Evolutionary conservation across 805 yeast genomes (phyloP), one percentile per base, ranked within the genome.

Genomic region (Starmerella bombi): DNA sequence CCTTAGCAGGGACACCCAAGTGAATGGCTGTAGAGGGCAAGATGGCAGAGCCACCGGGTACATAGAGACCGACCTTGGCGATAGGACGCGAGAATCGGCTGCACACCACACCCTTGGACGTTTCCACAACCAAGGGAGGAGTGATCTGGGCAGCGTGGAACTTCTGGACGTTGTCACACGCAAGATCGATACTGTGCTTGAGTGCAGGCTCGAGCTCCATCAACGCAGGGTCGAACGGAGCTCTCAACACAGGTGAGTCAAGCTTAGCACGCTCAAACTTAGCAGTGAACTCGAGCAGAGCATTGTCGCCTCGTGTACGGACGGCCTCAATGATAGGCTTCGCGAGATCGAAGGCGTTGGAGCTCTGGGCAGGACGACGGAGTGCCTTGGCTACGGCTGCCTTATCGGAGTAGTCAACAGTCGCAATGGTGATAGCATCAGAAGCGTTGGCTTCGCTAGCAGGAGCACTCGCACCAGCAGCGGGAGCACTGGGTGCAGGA

Each of bases 1-100:
- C 99, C 59, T 77, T 74, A 16, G 98, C 98, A 18, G 99, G 99
- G 38, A 91, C 95, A 55, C 98, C 97, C 53, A 91, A 71, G 96
- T 91, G 91, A 63, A 91, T 71, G 4, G 97, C 93, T 12, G 99
- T 91, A 16, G 97, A 88, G 32, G 99, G 99, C 50, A 91, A 71
- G 25, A 91, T 88, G 3, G 99, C 99, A 33, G 97, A 85, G 52
- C 99, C 99, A 53, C 99, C 99, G 40, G 99, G 99, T 45, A 91
- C 82, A 58, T 91, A 91, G 44, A 93, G 71, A 45, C 98, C 99
- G 40, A 91, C 98, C 44, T 74, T 77, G 56, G 84, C 94, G 51
- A 91, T 85, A 5, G 98, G 91, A 55, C 94, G 76, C 14, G 97
- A 81, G 61, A 91, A 91, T 54, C 99, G 75, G 16, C 94, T 82